These are phyloP conservation scores for Ammopiptanthus mongolicus DNA, from an alignment of 306 rosid species.

Conservation along the genomic window DNA sequence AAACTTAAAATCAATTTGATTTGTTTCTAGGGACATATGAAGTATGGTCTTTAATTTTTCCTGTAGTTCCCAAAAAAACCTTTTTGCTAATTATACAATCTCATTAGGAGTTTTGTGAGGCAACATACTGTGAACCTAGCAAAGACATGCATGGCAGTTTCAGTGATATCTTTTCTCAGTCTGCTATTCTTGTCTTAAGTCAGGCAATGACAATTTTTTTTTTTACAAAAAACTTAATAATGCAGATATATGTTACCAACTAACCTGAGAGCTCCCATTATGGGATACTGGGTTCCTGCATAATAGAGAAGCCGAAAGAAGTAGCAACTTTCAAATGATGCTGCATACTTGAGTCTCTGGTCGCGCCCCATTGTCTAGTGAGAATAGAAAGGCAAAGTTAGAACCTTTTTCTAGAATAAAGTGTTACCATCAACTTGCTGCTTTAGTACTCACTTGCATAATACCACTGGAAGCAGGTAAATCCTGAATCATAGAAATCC, in stretches of 20 bases:
- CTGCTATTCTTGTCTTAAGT: neutral
- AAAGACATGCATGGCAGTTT: conserved; percentile 1
- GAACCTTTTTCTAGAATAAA: conserved; percentile 16
- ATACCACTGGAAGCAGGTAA: conserved; percentile 93
- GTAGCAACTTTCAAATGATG: conserved; percentile 81
- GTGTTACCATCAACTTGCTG: conserved; percentile 20
- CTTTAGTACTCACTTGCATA: conserved; percentile 66
- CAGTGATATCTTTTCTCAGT: neutral
- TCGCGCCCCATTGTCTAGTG: conserved; percentile 92
- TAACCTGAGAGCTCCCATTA: conserved; percentile 91
- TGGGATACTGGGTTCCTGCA: conserved; percentile 94
- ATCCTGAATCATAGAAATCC: conserved; percentile 50
- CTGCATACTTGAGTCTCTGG: conserved; percentile 79
- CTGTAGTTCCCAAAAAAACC: neutral
- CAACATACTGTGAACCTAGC: conserved; percentile 1
- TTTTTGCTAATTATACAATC: neutral
- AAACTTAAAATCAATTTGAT: neutral
- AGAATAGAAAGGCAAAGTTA: conserved; percentile 22
- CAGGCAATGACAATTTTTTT: neutral
- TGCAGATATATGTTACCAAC: conserved; percentile 6
- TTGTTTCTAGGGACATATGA: neutral
- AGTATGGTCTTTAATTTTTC: neutral
- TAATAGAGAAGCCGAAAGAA: conserved; percentile 89
- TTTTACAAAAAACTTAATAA: conserved; percentile 1
- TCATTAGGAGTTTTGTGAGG: neutral